phyloP scores from a whole-genome alignment of 208 protist species.

The Crithidia acanthocephali region DNA sequence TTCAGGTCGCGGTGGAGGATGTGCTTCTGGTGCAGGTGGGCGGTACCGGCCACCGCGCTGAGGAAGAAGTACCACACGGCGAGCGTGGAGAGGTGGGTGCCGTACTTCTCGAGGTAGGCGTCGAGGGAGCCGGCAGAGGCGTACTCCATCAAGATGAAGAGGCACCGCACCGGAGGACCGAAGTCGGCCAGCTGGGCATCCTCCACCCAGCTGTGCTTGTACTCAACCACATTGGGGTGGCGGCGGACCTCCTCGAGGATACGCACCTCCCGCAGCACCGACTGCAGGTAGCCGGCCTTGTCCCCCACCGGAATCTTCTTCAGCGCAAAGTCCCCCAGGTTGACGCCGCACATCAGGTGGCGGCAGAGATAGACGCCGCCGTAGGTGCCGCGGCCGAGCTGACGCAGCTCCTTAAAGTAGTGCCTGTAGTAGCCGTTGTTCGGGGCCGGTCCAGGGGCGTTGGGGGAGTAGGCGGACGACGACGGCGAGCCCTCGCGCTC shows the following conservation, averaged over 20 bases:
- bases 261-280: conserved; percentile 84
- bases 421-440: conserved; percentile 77
- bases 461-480: conserved; percentile 24
- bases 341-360: conserved; percentile 82
- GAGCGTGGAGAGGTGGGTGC: conserved; percentile 68
- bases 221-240: conserved; percentile 91
- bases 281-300: conserved; percentile 76
- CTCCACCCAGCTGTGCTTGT: conserved; percentile 92
- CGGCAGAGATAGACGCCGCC: conserved; percentile 89
- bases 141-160: conserved; percentile 94
- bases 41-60: conserved; percentile 75
- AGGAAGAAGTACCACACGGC: conserved; percentile 93
- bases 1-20: conserved; percentile 92
- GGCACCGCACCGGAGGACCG: conserved; percentile 85
- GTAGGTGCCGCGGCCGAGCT: conserved; percentile 85
- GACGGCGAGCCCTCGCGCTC: conserved; percentile 11
- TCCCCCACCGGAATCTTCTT: conserved; percentile 93
- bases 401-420: conserved; percentile 86
- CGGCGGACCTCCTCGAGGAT: conserved; percentile 85
- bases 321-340: conserved; percentile 86
- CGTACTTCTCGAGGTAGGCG: conserved; percentile 76
- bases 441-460: conserved; percentile 4
- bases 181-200: conserved; percentile 85
- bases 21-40: conserved; percentile 81
- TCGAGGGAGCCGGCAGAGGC: conserved; percentile 85